Conservation (phyloP, 352 stramenopile genomes). For the Pseudoperonospora humuli region DNA sequence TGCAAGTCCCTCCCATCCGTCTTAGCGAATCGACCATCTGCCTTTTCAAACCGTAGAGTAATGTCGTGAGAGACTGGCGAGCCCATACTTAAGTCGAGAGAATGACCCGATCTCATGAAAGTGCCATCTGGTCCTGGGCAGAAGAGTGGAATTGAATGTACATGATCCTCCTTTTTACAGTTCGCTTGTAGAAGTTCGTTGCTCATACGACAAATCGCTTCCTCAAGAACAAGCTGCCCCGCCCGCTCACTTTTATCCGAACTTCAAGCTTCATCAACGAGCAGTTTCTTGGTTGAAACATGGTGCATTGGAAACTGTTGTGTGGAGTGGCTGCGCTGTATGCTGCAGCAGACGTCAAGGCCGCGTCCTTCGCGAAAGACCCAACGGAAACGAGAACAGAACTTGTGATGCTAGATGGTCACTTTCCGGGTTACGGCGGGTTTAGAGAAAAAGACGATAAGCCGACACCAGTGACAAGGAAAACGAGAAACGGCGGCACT, state of each 20-base stretch:
- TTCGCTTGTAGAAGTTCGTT: too few relatives aligned
- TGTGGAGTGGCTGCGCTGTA: constrained; percentile 18
- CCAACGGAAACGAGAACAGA: constrained; percentile 15
- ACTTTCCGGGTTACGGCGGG: constrained; percentile 25
- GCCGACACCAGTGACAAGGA: constrained; percentile 21
- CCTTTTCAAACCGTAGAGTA: constrained; percentile 19
- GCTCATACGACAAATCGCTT: constrained; percentile 29
- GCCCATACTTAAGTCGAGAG: constrained; percentile 9
- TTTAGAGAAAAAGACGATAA: not conserved
- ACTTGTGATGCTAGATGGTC: constrained; percentile 22
- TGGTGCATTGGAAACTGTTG: constrained; percentile 26
- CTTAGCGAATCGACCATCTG: constrained; percentile 15
- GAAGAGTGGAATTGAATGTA: constrained; percentile 21
- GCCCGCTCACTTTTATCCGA: constrained; percentile 10
- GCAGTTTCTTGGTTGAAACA: constrained; percentile 17
- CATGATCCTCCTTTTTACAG: too few relatives aligned
- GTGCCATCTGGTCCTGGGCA: too few relatives aligned
- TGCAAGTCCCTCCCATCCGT: constrained; percentile 12
- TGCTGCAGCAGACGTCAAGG: constrained; percentile 7
- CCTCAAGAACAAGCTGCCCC: constrained; percentile 21
- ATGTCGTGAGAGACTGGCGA: constrained; percentile 13
- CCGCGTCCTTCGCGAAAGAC: constrained; percentile 20
- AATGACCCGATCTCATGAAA: constrained; percentile 26
- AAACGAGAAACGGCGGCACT: not conserved
- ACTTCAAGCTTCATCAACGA: constrained; percentile 6